Conservation (phyloP, 495 filamentous ascomycete genomes). For the Cladorrhinum samala region DNA sequence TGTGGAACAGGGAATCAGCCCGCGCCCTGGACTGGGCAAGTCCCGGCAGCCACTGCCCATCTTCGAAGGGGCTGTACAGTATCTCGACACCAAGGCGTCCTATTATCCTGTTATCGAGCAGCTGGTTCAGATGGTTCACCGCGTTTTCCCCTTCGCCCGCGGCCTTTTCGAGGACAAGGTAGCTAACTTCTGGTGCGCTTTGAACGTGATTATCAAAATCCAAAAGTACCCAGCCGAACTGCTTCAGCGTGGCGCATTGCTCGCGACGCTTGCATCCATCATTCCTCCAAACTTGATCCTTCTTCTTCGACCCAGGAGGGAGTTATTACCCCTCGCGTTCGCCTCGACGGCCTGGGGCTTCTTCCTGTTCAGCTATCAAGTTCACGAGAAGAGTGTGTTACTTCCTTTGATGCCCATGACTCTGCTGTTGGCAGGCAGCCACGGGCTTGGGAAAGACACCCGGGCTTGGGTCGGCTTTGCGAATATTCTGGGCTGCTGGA, state of each 20-base stretch:
- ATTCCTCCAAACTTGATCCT: constrained; percentile 69
- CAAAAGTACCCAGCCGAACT: constrained; percentile 57
- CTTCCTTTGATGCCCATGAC: constrained; percentile 91
- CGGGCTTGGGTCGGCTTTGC: constrained; percentile 90
- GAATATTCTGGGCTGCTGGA: constrained; percentile 88
- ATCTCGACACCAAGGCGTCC: constrained; percentile 55
- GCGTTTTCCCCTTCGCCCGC: constrained; percentile 90
- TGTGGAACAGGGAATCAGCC: constrained; percentile 44
- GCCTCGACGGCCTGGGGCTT: constrained; percentile 89
- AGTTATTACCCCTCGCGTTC: constrained; percentile 70
- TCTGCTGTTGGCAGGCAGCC: constrained; percentile 67
- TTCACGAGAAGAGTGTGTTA: constrained; percentile 94
- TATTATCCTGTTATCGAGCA: constrained; percentile 72
- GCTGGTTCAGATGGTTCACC: constrained; percentile 70
- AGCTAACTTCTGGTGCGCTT: constrained; percentile 92
- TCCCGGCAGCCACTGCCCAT: constrained; percentile 51
- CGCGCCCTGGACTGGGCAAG: constrained; percentile 42
- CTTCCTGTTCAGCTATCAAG: constrained; percentile 94
- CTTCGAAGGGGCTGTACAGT: constrained; percentile 50
- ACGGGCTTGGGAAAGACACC: constrained; percentile 65
- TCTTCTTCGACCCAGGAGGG: constrained; percentile 69
- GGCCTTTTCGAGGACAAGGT: constrained; percentile 98
- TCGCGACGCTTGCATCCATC: constrained; percentile 70
- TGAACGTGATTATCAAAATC: constrained; percentile 84
- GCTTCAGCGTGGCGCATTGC: constrained; percentile 71